Conservation (phyloP, 257 asterid genomes). For the Ophiorrhiza pumila region DNA sequence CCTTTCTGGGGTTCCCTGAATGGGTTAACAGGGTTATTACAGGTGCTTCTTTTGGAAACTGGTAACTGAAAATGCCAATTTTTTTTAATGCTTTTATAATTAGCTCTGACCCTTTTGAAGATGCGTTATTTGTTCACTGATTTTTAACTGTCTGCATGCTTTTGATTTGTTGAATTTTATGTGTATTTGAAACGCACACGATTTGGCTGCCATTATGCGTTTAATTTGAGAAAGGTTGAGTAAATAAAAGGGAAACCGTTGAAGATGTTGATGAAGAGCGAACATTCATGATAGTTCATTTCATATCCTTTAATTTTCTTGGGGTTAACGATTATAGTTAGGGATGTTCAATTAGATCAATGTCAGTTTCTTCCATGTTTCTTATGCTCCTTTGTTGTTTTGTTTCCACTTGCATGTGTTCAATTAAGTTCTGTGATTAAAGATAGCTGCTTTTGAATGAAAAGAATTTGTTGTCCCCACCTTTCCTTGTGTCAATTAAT, state of each 20-base stretch:
- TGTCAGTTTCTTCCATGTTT: neutral
- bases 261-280: neutral
- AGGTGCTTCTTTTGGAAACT: slow-evolving; percentile 6
- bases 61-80: slow-evolving; percentile 8
- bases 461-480: neutral
- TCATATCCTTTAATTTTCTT: neutral
- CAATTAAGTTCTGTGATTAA: neutral
- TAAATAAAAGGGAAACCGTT: neutral
- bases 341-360: neutral
- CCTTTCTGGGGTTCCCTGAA: slow-evolving; percentile 6
- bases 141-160: neutral
- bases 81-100: neutral
- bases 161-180: neutral
- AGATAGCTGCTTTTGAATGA: slow-evolving; percentile 3
- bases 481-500: neutral
- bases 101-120: neutral
- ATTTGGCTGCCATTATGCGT: neutral
- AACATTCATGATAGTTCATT: neutral
- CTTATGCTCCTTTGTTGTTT: neutral
- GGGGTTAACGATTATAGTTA: neutral
- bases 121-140: neutral
- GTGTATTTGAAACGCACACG: neutral
- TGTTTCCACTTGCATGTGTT: slow-evolving; percentile 12
- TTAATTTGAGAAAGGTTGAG: neutral
- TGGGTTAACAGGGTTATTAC: neutral